Evolutionary conservation across 2,329 filamentous ascomycete species (phyloP).

Genomic region (Coleophoma eucalyptorum): DNA sequence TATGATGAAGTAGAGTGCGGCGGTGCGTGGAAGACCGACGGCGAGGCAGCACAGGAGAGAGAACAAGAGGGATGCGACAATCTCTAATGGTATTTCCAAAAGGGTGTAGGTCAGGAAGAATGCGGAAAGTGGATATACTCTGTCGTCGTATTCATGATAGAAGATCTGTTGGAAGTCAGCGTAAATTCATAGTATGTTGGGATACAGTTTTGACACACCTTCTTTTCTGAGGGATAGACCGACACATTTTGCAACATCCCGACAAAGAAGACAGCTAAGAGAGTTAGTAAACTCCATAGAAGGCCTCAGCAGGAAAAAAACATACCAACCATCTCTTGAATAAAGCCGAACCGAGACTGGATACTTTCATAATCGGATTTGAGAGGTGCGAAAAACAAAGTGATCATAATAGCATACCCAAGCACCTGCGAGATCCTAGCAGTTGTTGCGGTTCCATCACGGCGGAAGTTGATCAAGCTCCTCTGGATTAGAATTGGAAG

Average conservation of each 20-base stretch:
- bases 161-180: constrained; percentile 55
- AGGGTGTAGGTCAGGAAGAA: constrained; percentile 68
- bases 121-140: constrained; percentile 62
- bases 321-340: constrained; percentile 53
- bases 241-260: constrained; percentile 76
- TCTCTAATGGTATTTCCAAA: constrained; percentile 67
- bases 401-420: constrained; percentile 54
- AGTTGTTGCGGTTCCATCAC: constrained; percentile 57
- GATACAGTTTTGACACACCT: not conserved
- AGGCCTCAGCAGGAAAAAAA: no score
- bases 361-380: constrained; percentile 63
- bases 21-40: constrained; percentile 57
- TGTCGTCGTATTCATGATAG: constrained; percentile 69
- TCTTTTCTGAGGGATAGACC: constrained; percentile 58
- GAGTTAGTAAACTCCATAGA: no score
- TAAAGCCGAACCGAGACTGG: constrained; percentile 67
- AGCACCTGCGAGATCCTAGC: constrained; percentile 62
- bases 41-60: constrained; percentile 58
- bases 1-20: constrained; percentile 59
- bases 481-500: constrained; percentile 63
- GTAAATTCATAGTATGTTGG: not conserved
- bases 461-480: constrained; percentile 61
- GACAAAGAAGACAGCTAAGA: constrained; percentile 65
- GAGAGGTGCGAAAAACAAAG: constrained; percentile 66
- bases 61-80: constrained; percentile 59